A percentile compares a stretch with the other conserved stretches of the same genome.
Evolutionary conservation across 345 rosid genomes (phyloP).

Genomic region (Arabidopsis arenosa): DNA sequence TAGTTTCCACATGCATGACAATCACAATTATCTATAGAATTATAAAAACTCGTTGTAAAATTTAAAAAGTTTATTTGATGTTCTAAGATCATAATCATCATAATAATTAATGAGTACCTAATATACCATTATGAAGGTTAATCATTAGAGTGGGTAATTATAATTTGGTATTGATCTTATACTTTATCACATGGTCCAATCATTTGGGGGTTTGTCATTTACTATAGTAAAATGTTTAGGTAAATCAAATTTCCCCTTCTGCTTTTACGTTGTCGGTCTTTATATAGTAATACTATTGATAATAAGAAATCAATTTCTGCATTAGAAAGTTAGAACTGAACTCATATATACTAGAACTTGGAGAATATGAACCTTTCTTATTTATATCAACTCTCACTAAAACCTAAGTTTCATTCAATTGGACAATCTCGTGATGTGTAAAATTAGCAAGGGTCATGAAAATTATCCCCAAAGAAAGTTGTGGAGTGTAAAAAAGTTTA

Average conservation of each 20-base stretch:
- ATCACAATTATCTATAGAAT: conserved; percentile 6
- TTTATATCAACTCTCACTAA: conserved; percentile 1
- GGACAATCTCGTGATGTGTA: not conserved
- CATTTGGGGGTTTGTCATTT: conserved; percentile 41
- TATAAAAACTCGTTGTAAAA: conserved; percentile 15
- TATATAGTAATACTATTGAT: not conserved
- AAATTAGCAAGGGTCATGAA: conserved; percentile 7
- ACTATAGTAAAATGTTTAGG: not conserved
- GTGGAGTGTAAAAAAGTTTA: not conserved
- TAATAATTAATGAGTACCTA: conserved; percentile 5
- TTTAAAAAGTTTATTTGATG: not conserved
- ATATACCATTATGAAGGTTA: conserved; percentile 25
- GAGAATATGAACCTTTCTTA: not conserved
- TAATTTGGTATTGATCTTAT: conserved; percentile 5
- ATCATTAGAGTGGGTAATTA: conserved; percentile 35
- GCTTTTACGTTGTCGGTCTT: not conserved
- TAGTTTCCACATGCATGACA: not conserved
- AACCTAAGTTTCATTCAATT: not conserved
- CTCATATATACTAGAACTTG: not conserved
- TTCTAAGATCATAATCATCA: conserved; percentile 21
- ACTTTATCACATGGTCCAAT: conserved; percentile 35
- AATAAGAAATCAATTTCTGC: not conserved
- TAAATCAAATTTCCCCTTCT: not conserved
- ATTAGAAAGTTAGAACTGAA: not conserved
- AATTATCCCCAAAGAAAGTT: not conserved